Evolutionary conservation across 805 yeast genomes (phyloP).

Genomic region (Suhomyces xylopsoci): DNA sequence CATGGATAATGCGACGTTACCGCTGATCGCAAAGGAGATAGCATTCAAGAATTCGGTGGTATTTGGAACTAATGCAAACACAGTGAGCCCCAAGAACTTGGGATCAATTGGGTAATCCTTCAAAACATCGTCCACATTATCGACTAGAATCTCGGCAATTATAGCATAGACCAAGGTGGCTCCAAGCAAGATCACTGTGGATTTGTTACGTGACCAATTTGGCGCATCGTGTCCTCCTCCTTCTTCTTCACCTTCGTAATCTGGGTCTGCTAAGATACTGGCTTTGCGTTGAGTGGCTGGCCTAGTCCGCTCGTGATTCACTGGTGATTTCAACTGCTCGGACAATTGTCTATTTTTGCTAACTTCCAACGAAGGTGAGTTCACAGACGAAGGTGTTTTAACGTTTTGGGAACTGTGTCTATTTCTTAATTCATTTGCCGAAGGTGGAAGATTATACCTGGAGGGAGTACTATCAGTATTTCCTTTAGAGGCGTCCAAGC

Average conservation of each 20-base stretch:
- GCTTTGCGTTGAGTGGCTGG: conserved; percentile 1
- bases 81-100: conserved; percentile 87
- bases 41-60: conserved; percentile 97
- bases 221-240: conserved; percentile 91
- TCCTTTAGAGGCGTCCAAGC: conserved; percentile 22
- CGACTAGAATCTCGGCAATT: conserved; percentile 91
- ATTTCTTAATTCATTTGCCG: conserved; percentile 9
- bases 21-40: conserved; percentile 92
- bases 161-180: conserved; percentile 88
- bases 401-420: conserved; percentile 3
- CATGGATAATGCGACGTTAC: conserved; percentile 94
- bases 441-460: conserved; percentile 14
- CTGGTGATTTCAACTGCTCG: not conserved
- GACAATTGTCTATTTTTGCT: conserved; percentile 12
- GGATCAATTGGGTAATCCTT: conserved; percentile 79
- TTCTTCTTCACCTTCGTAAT: conserved; percentile 24
- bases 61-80: conserved; percentile 94
- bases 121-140: conserved; percentile 86
- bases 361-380: conserved; percentile 12
- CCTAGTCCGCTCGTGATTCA: not conserved
- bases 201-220: conserved; percentile 87
- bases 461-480: conserved; percentile 5
- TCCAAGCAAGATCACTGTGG: conserved; percentile 73
- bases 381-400: not conserved
- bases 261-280: conserved; percentile 3